Conservation (phyloP, 768 basidiomycete species). For the Russula dissimulans region DNA sequence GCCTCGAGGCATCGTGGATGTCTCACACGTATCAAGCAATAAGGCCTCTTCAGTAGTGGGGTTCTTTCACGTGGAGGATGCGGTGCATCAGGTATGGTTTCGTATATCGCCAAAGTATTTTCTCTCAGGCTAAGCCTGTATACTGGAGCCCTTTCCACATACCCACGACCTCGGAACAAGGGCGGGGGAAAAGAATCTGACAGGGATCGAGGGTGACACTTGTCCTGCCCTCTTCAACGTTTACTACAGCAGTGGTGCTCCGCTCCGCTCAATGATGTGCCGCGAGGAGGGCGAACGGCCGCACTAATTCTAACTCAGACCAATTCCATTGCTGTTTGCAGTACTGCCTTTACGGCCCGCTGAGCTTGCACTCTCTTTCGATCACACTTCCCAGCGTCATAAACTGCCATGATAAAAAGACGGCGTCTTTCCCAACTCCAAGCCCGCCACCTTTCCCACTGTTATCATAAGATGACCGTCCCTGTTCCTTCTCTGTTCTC, state of each 20-base stretch:
- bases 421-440: not conserved
- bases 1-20: not conserved
- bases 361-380: not conserved
- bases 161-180: not conserved
- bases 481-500: not conserved
- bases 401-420: not conserved
- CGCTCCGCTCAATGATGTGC: not conserved
- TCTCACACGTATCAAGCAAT: not conserved
- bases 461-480: not conserved
- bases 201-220: not conserved
- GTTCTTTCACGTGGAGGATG: not conserved
- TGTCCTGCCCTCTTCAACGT: not conserved
- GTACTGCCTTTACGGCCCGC: not conserved
- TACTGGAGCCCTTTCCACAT: no score
- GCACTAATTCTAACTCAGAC: slow-evolving; percentile 4
- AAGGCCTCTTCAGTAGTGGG: not conserved
- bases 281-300: not conserved
- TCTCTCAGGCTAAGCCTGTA: no score
- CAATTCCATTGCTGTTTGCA: not conserved
- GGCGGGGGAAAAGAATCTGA: not conserved
- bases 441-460: not conserved
- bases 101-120: no score
- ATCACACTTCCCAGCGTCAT: not conserved
- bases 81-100: not conserved
- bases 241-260: not conserved